Conservation (phyloP, 1,284 basidiomycete genomes). For the Ceratobasidium sp. region DNA sequence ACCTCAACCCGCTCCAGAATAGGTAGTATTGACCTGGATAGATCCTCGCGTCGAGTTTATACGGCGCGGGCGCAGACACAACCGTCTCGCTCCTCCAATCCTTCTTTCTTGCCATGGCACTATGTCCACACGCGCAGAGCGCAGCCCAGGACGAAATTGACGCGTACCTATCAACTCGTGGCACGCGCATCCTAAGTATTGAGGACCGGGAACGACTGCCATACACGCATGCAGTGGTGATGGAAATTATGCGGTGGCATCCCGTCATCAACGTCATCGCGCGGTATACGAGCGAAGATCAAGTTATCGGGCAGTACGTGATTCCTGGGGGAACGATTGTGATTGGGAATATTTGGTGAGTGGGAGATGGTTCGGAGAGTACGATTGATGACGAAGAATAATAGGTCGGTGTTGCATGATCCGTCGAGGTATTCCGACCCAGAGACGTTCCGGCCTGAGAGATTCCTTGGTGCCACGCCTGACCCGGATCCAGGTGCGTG, state of each 20-base stretch:
- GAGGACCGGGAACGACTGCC: slow-evolving; percentile 41
- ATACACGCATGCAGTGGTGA: slow-evolving; percentile 43
- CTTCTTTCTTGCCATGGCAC: slow-evolving; percentile 47
- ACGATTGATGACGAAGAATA: background rate
- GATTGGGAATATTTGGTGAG: slow-evolving; percentile 28
- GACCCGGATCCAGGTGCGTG: slow-evolving; percentile 4
- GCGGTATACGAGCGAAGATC: slow-evolving; percentile 2
- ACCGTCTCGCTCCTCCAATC: slow-evolving; percentile 42
- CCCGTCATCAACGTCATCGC: slow-evolving; percentile 34
- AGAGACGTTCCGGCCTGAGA: slow-evolving; percentile 4
- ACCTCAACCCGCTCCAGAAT: no score
- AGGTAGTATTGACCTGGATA: background rate
- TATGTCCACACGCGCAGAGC: slow-evolving; percentile 49
- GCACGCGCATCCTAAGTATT: slow-evolving; percentile 43
- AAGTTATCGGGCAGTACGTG: background rate
- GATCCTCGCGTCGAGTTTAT: background rate
- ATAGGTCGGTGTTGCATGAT: slow-evolving; percentile 26
- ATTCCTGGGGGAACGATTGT: slow-evolving; percentile 8
- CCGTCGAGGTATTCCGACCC: slow-evolving; percentile 6
- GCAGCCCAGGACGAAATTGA: slow-evolving; percentile 52
- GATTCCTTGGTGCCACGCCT: background rate
- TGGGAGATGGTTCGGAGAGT: background rate
- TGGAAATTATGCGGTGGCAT: slow-evolving; percentile 46
- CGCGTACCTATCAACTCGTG: background rate
- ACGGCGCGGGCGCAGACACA: slow-evolving; percentile 39